Evolutionary conservation across 2,329 filamentous ascomycete genomes (phyloP).

Genomic region (Bipolaris cookei): DNA sequence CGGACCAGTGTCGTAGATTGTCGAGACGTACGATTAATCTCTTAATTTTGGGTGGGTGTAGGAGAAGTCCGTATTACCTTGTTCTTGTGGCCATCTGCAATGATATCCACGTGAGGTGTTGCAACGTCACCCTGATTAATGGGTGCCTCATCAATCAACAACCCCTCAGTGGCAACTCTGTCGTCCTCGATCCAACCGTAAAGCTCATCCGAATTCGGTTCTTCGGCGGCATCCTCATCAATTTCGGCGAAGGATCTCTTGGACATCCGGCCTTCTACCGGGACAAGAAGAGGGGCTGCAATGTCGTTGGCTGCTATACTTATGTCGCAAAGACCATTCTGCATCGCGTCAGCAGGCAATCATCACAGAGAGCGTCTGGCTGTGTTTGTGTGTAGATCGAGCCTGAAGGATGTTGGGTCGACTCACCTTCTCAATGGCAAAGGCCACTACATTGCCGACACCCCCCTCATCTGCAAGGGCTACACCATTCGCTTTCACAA

Average conservation of each 20-base stretch:
- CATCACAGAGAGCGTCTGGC: slow-evolving; percentile 14
- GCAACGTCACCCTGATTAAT: slow-evolving; percentile 19
- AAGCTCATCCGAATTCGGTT: slow-evolving; percentile 68
- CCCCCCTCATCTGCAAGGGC: slow-evolving; percentile 50
- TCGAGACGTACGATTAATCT: neutral
- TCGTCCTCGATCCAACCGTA: slow-evolving; percentile 75
- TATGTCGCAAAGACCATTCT: slow-evolving; percentile 45
- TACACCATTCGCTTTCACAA: slow-evolving; percentile 54
- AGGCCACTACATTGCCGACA: slow-evolving; percentile 59
- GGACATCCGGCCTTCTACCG: slow-evolving; percentile 47
- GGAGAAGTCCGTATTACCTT: slow-evolving; percentile 37
- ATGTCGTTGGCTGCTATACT: slow-evolving; percentile 42
- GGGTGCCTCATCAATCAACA: slow-evolving; percentile 43
- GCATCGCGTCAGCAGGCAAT: slow-evolving; percentile 32
- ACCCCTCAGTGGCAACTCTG: slow-evolving; percentile 53
- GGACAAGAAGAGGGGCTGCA: slow-evolving; percentile 29
- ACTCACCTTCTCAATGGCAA: slow-evolving; percentile 55
- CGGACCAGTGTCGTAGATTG: slow-evolving; percentile 1
- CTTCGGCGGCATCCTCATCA: slow-evolving; percentile 66
- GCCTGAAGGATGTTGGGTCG: slow-evolving; percentile 41
- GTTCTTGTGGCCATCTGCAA: slow-evolving; percentile 31
- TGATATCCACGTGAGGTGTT: slow-evolving; percentile 24
- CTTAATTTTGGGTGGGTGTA: slow-evolving; percentile 25
- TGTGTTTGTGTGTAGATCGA: slow-evolving; percentile 28
- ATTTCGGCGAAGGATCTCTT: slow-evolving; percentile 68